Percentiles rank a stretch among this genome's conserved stretches.
Conservation (phyloP, 139 green algal species). For the Desmodesmus armatus region DNA sequence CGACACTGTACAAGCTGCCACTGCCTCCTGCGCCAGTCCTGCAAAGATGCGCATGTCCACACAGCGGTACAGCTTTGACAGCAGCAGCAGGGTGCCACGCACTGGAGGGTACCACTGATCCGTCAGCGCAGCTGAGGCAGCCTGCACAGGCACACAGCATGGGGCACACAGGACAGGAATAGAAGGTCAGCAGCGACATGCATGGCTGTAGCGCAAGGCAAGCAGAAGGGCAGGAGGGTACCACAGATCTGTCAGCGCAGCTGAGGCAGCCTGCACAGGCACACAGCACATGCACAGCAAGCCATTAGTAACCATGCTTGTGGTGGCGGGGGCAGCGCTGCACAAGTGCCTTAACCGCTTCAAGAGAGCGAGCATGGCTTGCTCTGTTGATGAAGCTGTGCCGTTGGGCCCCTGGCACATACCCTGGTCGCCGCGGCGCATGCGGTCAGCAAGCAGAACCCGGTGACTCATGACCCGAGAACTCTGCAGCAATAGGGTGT, state of each 20-base stretch:
- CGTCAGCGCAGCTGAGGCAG: constrained; percentile 34
- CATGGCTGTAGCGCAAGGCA: background rate
- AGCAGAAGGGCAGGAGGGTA: constrained; percentile 81
- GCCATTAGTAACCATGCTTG: background rate
- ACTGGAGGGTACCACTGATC: constrained; percentile 86
- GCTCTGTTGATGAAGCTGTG: too few species aligned
- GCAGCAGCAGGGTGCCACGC: constrained; percentile 78
- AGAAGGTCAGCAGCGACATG: background rate
- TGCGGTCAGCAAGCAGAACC: too few species aligned
- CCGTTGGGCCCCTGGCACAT: too few species aligned
- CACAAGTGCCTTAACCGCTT: too few species aligned
- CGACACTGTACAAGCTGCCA: constrained; percentile 77
- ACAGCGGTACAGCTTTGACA: constrained; percentile 92
- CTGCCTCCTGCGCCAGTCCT: constrained; percentile 91
- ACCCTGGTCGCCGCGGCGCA: too few species aligned
- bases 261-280: background rate
- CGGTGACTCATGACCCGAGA: too few species aligned
- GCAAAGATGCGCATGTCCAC: constrained; percentile 88
- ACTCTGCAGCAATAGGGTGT: too few species aligned
- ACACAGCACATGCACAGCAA: background rate
- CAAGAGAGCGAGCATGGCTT: too few species aligned
- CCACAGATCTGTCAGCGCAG: constrained; percentile 57
- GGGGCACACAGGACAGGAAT: background rate
- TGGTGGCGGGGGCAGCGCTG: too few species aligned
- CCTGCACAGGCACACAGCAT: background rate